phyloP scores from a whole-genome alignment of 2,329 filamentous ascomycete genomes.

The Talaromyces marneffei region DNA sequence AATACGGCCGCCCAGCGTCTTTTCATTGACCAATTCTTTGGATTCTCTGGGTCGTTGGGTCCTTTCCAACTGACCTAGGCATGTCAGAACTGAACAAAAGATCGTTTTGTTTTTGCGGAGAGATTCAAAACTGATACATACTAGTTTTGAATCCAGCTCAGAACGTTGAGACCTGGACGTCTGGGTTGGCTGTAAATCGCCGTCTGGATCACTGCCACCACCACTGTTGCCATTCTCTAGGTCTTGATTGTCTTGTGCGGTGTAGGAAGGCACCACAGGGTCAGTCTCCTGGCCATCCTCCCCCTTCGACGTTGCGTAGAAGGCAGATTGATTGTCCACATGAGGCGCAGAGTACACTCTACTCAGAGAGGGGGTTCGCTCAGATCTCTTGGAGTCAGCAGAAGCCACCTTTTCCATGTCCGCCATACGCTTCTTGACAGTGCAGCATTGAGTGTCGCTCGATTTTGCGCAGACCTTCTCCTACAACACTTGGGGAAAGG shows the following conservation, averaged over 20 bases:
- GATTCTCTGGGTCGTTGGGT: constrained; percentile 45
- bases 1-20: constrained; percentile 55
- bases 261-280: background rate
- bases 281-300: background rate
- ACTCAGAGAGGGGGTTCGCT: background rate
- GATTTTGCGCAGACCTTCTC: background rate
- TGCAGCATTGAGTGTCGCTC: background rate
- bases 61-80: constrained; percentile 46
- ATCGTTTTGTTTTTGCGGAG: too few species aligned
- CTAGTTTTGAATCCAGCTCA: constrained; percentile 9
- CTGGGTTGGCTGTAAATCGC: background rate
- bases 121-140: background rate
- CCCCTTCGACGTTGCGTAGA: constrained; percentile 1
- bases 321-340: constrained; percentile 10
- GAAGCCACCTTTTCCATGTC: constrained; percentile 13
- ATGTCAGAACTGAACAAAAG: background rate
- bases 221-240: constrained; percentile 6
- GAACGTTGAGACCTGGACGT: constrained; percentile 10
- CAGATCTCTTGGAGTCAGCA: constrained; percentile 5
- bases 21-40: constrained; percentile 50
- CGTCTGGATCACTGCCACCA: background rate
- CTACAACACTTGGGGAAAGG: background rate
- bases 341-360: constrained; percentile 13
- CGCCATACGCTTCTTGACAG: constrained; percentile 2
- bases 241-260: background rate